Evolutionary conservation across 2,329 filamentous ascomycete species (phyloP).

Genomic region (Hymenoscyphus albidus): DNA sequence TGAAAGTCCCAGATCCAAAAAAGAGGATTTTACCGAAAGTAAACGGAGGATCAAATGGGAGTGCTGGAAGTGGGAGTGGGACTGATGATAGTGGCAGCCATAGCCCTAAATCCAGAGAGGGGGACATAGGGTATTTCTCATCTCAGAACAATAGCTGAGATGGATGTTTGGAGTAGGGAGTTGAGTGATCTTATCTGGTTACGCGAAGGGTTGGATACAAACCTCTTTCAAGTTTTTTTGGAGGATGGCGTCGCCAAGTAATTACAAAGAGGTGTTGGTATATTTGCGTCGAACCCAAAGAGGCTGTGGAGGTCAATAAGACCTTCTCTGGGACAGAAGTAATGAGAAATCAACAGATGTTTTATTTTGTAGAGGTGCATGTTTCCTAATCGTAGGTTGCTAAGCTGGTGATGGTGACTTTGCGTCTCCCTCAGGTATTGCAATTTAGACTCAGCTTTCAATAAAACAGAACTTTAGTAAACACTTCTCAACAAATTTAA

Average conservation of each 20-base stretch:
- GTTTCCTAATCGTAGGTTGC: no score
- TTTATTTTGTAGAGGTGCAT: background rate
- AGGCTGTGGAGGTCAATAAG: background rate
- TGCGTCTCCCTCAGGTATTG: no score
- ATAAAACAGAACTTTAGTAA: no score
- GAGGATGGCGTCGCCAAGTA: background rate
- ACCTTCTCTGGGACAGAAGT: background rate
- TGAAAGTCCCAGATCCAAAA: slow-evolving; percentile 29
- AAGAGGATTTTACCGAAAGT: slow-evolving; percentile 18
- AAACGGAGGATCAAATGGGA: slow-evolving; percentile 29
- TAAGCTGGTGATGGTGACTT: no score
- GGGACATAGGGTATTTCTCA: slow-evolving; percentile 26
- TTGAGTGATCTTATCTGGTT: background rate
- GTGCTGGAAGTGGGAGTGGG: slow-evolving; percentile 35
- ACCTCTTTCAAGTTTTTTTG: background rate
- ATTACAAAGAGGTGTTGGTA: background rate
- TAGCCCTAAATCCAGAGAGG: slow-evolving; percentile 21
- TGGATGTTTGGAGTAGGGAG: background rate
- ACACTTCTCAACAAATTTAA: background rate
- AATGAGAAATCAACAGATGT: background rate
- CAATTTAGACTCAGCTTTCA: no score
- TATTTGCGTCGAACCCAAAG: background rate
- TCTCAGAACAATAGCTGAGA: slow-evolving; percentile 4
- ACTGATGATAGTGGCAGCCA: slow-evolving; percentile 28
- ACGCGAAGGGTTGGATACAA: background rate